Evolutionary conservation across 2,329 filamentous ascomycete genomes (phyloP).

Genomic region (Trichoderma harzianum): DNA sequence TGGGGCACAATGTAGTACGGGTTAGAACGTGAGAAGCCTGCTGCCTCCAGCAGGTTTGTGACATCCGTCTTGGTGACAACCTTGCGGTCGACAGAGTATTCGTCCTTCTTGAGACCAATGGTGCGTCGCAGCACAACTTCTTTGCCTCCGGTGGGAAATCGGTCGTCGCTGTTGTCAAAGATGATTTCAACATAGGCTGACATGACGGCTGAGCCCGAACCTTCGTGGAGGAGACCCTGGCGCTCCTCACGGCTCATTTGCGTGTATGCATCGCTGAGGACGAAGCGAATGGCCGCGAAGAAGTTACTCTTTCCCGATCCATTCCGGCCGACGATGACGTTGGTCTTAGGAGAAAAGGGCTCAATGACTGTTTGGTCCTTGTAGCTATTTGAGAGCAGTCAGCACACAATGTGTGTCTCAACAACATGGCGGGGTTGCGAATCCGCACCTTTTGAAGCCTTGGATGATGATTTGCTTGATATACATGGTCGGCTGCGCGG

Average conservation of each 20-base stretch:
- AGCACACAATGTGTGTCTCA: neutral
- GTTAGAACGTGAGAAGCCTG: slow-evolving; percentile 94
- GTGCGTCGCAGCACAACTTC: slow-evolving; percentile 89
- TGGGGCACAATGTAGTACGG: slow-evolving; percentile 99
- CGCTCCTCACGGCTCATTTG: slow-evolving; percentile 95
- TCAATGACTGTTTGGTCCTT: slow-evolving; percentile 99
- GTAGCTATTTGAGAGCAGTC: slow-evolving; percentile 61
- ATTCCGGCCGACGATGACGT: slow-evolving; percentile 98
- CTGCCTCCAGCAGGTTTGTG: slow-evolving; percentile 90
- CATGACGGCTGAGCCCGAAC: slow-evolving; percentile 96
- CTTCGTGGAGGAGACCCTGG: slow-evolving; percentile 94
- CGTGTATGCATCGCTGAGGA: slow-evolving; percentile 95
- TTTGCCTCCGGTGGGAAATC: slow-evolving; percentile 88
- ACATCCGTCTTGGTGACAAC: slow-evolving; percentile 93
- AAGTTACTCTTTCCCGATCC: slow-evolving; percentile 99
- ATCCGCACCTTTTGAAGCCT: slow-evolving; percentile 89
- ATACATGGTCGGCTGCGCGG: slow-evolving; percentile 65
- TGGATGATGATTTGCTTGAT: slow-evolving; percentile 99
- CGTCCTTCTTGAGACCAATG: slow-evolving; percentile 96
- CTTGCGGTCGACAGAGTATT: slow-evolving; percentile 96
- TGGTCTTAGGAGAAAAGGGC: slow-evolving; percentile 94
- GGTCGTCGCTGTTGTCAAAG: slow-evolving; percentile 95
- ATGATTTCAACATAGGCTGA: slow-evolving; percentile 99
- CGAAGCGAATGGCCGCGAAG: slow-evolving; percentile 97
- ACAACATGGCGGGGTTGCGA: slow-evolving; percentile 16